phyloP scores from a whole-genome alignment of 495 filamentous ascomycete species.

The Penicillium alfredii region DNA sequence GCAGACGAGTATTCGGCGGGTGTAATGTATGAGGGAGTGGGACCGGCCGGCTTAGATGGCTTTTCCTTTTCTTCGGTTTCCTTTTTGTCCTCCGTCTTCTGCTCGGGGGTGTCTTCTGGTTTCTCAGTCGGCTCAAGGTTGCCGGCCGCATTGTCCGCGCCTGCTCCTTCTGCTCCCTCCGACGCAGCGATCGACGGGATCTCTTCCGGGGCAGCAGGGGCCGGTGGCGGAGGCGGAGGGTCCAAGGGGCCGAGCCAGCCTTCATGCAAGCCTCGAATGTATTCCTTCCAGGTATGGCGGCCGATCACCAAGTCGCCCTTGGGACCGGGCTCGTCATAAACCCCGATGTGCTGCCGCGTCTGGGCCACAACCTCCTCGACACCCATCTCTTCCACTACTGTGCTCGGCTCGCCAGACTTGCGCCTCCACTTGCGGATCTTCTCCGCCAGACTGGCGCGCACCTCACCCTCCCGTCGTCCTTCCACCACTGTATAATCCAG shows the following conservation, averaged over 20 bases:
- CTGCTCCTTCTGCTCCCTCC: constrained; percentile 17
- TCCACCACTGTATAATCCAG: constrained; percentile 95
- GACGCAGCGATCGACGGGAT: neutral
- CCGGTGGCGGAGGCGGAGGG: constrained; percentile 29
- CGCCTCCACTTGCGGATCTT: constrained; percentile 64
- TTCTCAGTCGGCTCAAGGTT: constrained; percentile 14
- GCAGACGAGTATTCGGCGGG: constrained; percentile 61
- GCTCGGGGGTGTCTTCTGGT: constrained; percentile 14
- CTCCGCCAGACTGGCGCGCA: constrained; percentile 76
- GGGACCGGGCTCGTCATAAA: constrained; percentile 64
- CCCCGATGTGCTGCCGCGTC: constrained; percentile 52
- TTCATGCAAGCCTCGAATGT: constrained; percentile 86
- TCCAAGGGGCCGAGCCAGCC: constrained; percentile 89
- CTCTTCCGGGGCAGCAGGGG: constrained; percentile 20
- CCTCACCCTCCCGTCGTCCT: constrained; percentile 80
- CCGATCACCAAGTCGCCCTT: constrained; percentile 85
- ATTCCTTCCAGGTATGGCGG: constrained; percentile 96
- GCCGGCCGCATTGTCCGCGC: constrained; percentile 29
- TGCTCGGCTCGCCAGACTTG: constrained; percentile 45
- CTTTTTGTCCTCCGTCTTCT: constrained; percentile 36
- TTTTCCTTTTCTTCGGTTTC: constrained; percentile 42
- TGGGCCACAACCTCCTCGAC: constrained; percentile 51
- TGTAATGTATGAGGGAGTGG: constrained; percentile 57
- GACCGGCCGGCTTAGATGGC: constrained; percentile 46
- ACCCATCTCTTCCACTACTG: constrained; percentile 29